Conservation (phyloP, 2,329 filamentous ascomycete genomes). For the Aplosporella prunicola region DNA sequence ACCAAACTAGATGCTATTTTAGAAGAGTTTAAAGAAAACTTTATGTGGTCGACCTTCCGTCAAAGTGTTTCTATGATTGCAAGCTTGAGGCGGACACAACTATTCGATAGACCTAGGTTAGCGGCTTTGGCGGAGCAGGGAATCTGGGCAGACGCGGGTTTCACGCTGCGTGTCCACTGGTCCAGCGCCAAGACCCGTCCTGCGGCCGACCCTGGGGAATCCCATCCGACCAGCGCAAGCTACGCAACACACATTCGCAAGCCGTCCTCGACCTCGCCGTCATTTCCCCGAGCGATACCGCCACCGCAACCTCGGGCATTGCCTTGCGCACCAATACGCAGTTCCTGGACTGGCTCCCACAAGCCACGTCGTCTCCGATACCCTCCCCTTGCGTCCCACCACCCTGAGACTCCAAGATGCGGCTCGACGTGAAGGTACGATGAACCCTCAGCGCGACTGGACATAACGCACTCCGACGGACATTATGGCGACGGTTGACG, state of each 20-base stretch:
- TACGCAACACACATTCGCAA: not conserved
- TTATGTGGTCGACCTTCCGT: no score
- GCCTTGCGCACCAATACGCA: constrained; percentile 4
- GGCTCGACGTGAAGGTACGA: constrained; percentile 38
- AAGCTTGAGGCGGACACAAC: no score
- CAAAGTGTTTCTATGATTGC: no score
- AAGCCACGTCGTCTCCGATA: constrained; percentile 31
- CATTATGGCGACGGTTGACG: no score
- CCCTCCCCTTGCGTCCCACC: constrained; percentile 21
- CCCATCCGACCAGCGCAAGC: constrained; percentile 7
- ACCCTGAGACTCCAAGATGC: constrained; percentile 26
- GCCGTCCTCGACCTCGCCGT: not conserved
- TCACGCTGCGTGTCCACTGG: no score
- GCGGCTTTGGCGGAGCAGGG: no score
- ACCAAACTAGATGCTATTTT: no score
- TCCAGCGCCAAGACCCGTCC: no score
- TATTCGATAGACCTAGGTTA: no score
- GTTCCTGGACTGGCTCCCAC: constrained; percentile 23
- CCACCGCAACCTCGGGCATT: constrained; percentile 3
- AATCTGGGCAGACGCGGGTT: no score
- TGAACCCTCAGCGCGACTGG: not conserved
- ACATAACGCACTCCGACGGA: not conserved
- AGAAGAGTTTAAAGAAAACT: no score
- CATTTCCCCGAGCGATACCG: not conserved
- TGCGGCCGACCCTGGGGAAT: not conserved